phyloP scores from a whole-genome alignment of 2,329 filamentous ascomycete genomes.

The Diaporthe ampelina region DNA sequence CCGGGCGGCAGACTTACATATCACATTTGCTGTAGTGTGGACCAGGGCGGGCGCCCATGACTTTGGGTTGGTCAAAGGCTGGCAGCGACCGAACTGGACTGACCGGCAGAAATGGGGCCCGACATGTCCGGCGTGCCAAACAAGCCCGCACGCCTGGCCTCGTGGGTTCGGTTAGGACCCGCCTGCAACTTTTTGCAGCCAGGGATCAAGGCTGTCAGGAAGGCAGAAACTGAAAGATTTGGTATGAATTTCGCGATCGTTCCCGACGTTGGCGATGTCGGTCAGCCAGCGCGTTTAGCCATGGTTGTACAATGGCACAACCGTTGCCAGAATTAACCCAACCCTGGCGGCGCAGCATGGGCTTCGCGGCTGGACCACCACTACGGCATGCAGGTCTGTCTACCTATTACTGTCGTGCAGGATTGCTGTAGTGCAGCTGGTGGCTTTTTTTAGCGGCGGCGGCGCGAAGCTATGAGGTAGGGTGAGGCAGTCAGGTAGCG shows the following conservation, averaged over 20 bases:
- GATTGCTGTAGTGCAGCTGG: conserved; percentile 2
- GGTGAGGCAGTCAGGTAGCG: too few species aligned
- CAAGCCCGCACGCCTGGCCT: background rate
- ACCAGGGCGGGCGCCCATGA: background rate
- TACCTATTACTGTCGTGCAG: background rate
- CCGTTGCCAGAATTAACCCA: conserved; percentile 1
- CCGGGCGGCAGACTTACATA: conserved; percentile 14
- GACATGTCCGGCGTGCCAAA: background rate
- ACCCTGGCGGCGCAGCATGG: background rate
- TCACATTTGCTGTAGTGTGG: background rate
- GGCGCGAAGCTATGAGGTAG: background rate
- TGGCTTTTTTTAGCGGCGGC: conserved; percentile 14
- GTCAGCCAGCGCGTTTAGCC: background rate
- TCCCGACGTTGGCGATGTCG: background rate
- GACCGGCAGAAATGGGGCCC: background rate
- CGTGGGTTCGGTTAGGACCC: conserved; percentile 32
- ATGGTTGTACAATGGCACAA: background rate
- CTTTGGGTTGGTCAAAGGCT: conserved; percentile 7
- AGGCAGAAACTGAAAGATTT: conserved; percentile 13
- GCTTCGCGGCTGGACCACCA: background rate
- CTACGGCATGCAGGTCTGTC: background rate
- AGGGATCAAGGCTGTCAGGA: conserved; percentile 14
- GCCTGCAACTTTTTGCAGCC: conserved; percentile 9
- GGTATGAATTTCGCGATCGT: background rate
- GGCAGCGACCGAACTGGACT: background rate